Base-by-base conservation (phyloP, 345 rosid species). In the Clausena lansium region DNA sequence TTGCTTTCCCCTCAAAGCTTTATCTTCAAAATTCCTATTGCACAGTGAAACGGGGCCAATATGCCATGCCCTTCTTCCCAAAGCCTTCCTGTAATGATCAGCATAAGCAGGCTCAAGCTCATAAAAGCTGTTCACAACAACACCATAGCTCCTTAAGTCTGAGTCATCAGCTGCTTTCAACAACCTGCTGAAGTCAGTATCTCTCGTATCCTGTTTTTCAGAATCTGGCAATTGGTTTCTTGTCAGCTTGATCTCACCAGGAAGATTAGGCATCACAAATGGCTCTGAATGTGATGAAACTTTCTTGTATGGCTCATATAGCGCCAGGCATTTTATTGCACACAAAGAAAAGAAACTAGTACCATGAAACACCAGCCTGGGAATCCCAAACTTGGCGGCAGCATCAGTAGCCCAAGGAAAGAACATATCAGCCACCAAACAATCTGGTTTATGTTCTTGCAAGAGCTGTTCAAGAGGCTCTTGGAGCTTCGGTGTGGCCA, bases 101-200 rank as follows among this genome's bases (percentile, higher is more conserved):
- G 86, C 84, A 25, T 90, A 91, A 61, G 52, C 83, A 0, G 87
- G 85, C 70, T 94, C 95, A 3, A 94, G 94, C 87, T 94, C 93
- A 4, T 89, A 86, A 84, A 92, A 90, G 76, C 92, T 92, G 79
- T 92, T 94, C 71, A 91, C 76, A 73, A 92, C 27, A 17, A 89
- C 89, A 22, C 96, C 97, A 32, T 67, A 91, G 86, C 96, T 87
- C 45, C 30, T 75, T 7, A 59, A 2, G 70, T 91, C 94, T 2
- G 94, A 77, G 8, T 85, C 93, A 72, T 47, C 79, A 0, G 59
- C 1, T 4, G 38, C 83, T 33, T 66, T 77, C 28, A 71, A 1
- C 4, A 86, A n/a, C 76, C 69, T 77, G 41, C 74, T 72, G 25
- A 81, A 22, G 7, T 24, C 76, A 9, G 61, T 35, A n/a, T 75